Evolutionary conservation across 1,284 basidiomycete genomes (phyloP).

Genomic region (Mycena sp.): DNA sequence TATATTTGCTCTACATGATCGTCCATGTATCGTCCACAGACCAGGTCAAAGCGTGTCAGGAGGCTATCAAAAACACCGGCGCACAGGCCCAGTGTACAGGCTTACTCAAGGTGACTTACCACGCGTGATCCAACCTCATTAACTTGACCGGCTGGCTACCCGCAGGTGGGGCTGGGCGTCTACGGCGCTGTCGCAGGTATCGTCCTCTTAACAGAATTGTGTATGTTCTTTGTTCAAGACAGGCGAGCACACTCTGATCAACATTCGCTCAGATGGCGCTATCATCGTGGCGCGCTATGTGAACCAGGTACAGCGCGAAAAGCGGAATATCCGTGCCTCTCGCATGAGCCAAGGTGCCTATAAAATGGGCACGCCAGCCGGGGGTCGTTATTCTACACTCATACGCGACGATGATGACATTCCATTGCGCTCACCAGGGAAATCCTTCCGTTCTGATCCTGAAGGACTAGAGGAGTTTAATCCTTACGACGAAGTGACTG

Average conservation of each 20-base stretch:
- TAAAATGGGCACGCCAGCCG: conserved; percentile 22
- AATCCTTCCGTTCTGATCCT: neutral
- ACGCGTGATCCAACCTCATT: neutral
- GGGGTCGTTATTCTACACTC: conserved; percentile 19
- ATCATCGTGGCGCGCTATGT: conserved; percentile 69
- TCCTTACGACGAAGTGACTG: conserved; percentile 26
- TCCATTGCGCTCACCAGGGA: conserved; percentile 16
- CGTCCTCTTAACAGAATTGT: conserved; percentile 62
- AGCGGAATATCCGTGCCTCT: conserved; percentile 50
- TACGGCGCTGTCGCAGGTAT: conserved; percentile 55
- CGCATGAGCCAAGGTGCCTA: conserved; percentile 47
- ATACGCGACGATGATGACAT: conserved; percentile 22
- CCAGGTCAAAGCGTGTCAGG: conserved; percentile 54
- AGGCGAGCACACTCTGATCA: neutral
- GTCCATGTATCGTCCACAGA: conserved; percentile 55
- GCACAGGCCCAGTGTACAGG: conserved; percentile 54
- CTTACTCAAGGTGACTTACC: conserved; percentile 41
- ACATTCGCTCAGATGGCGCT: conserved; percentile 55
- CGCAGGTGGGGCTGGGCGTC: conserved; percentile 50
- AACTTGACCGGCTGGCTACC: neutral
- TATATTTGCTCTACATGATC: conserved; percentile 61
- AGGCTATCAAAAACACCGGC: conserved; percentile 52
- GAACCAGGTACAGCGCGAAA: conserved; percentile 62
- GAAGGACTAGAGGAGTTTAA: conserved; percentile 17
- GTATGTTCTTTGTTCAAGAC: conserved; percentile 46